Evolutionary conservation across 2,329 filamentous ascomycete genomes (phyloP).

Genomic region (Aaosphaeria pasadenensis): DNA sequence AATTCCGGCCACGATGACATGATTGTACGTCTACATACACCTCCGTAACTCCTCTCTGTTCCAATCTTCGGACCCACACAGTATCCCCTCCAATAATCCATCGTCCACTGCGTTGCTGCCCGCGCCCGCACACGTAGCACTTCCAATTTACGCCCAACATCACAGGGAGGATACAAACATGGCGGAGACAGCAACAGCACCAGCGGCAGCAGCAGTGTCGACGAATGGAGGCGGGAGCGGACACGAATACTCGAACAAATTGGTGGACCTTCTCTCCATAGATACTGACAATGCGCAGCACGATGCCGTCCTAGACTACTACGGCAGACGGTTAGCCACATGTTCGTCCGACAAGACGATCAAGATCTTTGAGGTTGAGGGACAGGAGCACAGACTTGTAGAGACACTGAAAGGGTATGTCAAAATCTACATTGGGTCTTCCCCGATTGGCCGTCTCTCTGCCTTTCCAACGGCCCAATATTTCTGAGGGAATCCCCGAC

Average conservation of each 20-base stretch:
- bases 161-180: background rate
- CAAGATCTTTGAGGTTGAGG: constrained; percentile 98
- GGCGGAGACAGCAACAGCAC: background rate
- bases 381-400: constrained; percentile 81
- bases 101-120: background rate
- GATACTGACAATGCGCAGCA: constrained; percentile 59
- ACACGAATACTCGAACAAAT: background rate
- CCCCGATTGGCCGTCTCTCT: too few relatives aligned
- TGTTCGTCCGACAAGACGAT: constrained; percentile 98
- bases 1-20: constrained; percentile 96
- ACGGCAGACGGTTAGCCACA: constrained; percentile 90
- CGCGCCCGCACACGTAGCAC: background rate
- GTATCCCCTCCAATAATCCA: background rate
- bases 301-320: constrained; percentile 98
- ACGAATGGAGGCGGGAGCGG: too few relatives aligned
- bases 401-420: constrained; percentile 91
- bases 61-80: background rate
- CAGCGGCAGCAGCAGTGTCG: background rate
- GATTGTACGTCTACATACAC: constrained; percentile 71
- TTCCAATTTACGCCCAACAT: too few relatives aligned
- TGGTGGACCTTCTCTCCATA: constrained; percentile 24
- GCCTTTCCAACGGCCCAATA: background rate
- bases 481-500: constrained; percentile 9
- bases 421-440: background rate
- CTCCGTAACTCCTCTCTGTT: background rate